Conservation (phyloP, 176 grass and related monocot species). For the Oryza nivara region DNA sequence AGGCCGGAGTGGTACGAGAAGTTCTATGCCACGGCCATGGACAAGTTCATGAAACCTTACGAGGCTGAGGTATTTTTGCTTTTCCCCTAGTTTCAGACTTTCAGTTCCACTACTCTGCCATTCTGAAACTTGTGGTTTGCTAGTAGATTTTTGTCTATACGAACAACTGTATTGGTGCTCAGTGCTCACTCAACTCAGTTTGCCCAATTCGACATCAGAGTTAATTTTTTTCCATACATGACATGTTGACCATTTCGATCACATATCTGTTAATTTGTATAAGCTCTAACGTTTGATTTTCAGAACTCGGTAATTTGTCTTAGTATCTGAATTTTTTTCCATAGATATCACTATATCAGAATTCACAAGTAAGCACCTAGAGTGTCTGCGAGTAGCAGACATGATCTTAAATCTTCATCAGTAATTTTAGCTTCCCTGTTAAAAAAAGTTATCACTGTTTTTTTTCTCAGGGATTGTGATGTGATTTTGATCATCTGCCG, state of each 20-base stretch:
- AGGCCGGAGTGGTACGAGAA: constrained; percentile 79
- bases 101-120: not conserved
- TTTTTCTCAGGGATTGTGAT: not conserved
- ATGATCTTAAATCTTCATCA: not conserved
- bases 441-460: not conserved
- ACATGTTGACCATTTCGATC: not conserved
- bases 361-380: not conserved
- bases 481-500: not conserved
- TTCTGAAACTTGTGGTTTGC: not conserved
- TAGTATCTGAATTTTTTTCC: not conserved
- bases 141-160: not conserved
- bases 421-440: not conserved
- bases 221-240: not conserved
- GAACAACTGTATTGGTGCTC: not conserved
- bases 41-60: constrained; percentile 60
- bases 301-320: not conserved
- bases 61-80: constrained; percentile 67
- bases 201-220: not conserved
- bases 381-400: not conserved
- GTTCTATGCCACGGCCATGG: constrained; percentile 61
- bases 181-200: not conserved
- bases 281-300: not conserved
- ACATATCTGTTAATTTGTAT: not conserved
- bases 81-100: not conserved
- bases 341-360: not conserved